phyloP scores from a whole-genome alignment of 164 flowering plant species.

The Protea cynaroides region DNA sequence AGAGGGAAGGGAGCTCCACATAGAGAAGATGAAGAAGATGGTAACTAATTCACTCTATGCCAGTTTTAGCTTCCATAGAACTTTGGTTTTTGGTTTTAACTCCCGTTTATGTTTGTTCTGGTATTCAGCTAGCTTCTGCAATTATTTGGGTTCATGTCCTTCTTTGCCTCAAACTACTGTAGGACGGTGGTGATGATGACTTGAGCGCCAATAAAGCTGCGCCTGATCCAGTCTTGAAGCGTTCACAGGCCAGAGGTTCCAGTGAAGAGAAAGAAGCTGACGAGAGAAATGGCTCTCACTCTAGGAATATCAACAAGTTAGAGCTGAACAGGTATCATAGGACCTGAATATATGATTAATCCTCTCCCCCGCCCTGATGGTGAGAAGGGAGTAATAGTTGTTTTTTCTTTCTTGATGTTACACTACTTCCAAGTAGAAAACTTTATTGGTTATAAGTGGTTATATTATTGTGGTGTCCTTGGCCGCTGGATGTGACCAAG shows the following conservation, averaged over 20 bases:
- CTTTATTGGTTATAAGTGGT: too few relatives aligned
- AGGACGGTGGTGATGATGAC: conserved; percentile 54
- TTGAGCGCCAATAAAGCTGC: conserved; percentile 27
- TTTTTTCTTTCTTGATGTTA: too few relatives aligned
- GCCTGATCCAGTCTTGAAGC: conserved; percentile 30
- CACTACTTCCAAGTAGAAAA: too few relatives aligned
- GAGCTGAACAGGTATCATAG: too few relatives aligned
- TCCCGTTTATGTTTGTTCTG: conserved; percentile 54
- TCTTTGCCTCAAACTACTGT: conserved; percentile 99
- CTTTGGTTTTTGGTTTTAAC: conserved; percentile 47
- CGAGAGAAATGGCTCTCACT: conserved; percentile 41
- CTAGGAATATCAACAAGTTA: not conserved
- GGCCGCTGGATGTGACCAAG: too few relatives aligned
- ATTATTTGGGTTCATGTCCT: conserved; percentile 99
- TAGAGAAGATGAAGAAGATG: conserved; percentile 73
- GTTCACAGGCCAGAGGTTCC: conserved; percentile 18
- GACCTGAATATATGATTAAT: too few relatives aligned
- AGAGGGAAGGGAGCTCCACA: conserved; percentile 37
- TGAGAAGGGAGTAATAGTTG: too few relatives aligned
- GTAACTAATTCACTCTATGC: conserved; percentile 50
- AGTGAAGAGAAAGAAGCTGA: conserved; percentile 35
- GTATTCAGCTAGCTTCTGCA: conserved; percentile 98
- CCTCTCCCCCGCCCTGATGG: too few relatives aligned
- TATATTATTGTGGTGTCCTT: too few relatives aligned
- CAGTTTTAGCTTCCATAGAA: conserved; percentile 26